phyloP scores from a whole-genome alignment of 495 filamentous ascomycete genomes.

The Daldinia caldariorum region DNA sequence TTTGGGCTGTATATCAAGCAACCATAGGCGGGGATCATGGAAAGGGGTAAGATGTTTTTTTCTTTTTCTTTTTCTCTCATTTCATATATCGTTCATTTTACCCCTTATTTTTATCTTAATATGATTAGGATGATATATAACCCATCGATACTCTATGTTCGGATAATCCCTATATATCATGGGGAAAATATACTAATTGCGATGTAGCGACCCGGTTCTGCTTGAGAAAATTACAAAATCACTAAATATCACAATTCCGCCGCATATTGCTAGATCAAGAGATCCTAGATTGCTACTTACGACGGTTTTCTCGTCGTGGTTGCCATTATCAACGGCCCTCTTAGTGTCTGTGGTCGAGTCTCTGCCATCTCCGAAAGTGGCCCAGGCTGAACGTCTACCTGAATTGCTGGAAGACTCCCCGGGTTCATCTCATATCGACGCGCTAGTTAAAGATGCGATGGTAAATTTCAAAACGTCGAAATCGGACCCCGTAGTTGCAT shows the following conservation, averaged over 20 bases:
- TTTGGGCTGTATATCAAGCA: conserved; percentile 97
- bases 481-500: conserved; percentile 86
- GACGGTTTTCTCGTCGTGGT: conserved; percentile 86
- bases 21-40: conserved; percentile 82
- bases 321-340: conserved; percentile 91
- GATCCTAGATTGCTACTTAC: conserved; percentile 86
- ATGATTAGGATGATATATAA: background rate
- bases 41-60: conserved; percentile 70
- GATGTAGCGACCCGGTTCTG: conserved; percentile 74
- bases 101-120: background rate
- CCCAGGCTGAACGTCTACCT: conserved; percentile 84
- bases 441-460: conserved; percentile 78
- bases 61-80: background rate
- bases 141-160: background rate
- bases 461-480: conserved; percentile 73
- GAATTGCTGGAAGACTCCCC: conserved; percentile 83
- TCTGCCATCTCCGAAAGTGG: conserved; percentile 83
- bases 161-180: conserved; percentile 11
- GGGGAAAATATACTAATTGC: conserved; percentile 47
- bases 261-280: conserved; percentile 83
- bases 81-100: background rate
- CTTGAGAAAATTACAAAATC: conserved; percentile 96
- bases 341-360: conserved; percentile 94
- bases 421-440: conserved; percentile 73
- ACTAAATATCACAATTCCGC: conserved; percentile 80